Evolutionary conservation across 805 yeast species (phyloP).

Genomic region (Citeromyces matritensis): DNA sequence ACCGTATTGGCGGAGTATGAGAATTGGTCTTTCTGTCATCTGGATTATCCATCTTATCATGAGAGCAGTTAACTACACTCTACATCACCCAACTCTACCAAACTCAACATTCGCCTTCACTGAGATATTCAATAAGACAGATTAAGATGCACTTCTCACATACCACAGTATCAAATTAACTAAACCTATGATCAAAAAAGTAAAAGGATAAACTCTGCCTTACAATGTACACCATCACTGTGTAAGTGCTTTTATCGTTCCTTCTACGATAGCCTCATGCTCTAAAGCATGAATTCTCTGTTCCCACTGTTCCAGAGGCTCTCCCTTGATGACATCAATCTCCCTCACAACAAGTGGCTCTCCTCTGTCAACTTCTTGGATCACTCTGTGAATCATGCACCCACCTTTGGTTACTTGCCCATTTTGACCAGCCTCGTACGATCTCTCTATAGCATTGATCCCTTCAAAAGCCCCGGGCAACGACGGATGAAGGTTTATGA

Average conservation of each 20-base stretch:
- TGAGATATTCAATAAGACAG: no score
- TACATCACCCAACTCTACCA: no score
- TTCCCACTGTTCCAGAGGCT: slow-evolving; percentile 69
- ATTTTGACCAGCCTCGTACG: slow-evolving; percentile 88
- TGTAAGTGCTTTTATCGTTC: slow-evolving; percentile 49
- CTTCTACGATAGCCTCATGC: slow-evolving; percentile 89
- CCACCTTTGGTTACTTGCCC: slow-evolving; percentile 73
- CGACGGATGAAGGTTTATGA: slow-evolving; percentile 93
- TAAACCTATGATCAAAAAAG: not conserved
- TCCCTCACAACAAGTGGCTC: slow-evolving; percentile 78
- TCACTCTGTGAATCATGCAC: slow-evolving; percentile 94
- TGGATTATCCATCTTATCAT: no score
- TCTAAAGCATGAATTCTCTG: slow-evolving; percentile 70
- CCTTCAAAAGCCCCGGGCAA: slow-evolving; percentile 96
- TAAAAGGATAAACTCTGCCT: not conserved
- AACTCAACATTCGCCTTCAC: no score
- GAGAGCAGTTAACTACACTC: no score
- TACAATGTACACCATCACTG: slow-evolving; percentile 5
- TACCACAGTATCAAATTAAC: not conserved
- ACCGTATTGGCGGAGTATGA: no score
- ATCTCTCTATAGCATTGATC: slow-evolving; percentile 91
- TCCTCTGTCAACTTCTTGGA: slow-evolving; percentile 90
- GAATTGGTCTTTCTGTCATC: no score
- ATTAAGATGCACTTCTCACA: no score
- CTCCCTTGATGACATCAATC: slow-evolving; percentile 54